Conservation (phyloP, 2,329 filamentous ascomycete genomes). For the Chrysoporthe deuterocubensis region DNA sequence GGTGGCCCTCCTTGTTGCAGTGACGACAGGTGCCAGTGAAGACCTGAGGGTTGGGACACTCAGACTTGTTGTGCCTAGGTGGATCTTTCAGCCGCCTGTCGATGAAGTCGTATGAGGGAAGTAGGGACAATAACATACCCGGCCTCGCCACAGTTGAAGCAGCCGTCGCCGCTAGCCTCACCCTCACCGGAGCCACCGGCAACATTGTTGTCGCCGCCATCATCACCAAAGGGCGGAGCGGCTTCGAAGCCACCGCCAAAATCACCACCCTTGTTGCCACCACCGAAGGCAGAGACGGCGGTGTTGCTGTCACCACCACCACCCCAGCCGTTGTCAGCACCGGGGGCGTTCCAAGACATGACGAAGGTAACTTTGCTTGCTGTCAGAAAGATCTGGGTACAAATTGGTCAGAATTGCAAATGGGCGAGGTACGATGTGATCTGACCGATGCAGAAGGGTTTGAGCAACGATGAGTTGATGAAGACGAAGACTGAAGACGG, state of each 20-base stretch:
- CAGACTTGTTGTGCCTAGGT: slow-evolving; percentile 62
- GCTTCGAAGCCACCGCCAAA: slow-evolving; percentile 3
- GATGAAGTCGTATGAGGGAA: slow-evolving; percentile 16
- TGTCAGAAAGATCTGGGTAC: background rate
- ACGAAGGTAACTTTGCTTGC: background rate
- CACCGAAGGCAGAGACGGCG: background rate
- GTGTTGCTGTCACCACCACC: slow-evolving; percentile 2
- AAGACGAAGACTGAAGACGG: background rate
- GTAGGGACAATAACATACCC: slow-evolving; percentile 42
- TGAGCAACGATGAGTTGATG: background rate
- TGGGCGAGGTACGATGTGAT: background rate
- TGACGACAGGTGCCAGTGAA: slow-evolving; percentile 36
- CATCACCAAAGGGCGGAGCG: slow-evolving; percentile 1
- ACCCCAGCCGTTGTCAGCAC: background rate
- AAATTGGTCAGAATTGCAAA: background rate
- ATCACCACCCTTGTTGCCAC: background rate
- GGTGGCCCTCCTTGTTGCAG: slow-evolving; percentile 55
- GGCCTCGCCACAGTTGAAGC: slow-evolving; percentile 63
- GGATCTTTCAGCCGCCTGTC: slow-evolving; percentile 4
- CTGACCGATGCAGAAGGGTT: background rate
- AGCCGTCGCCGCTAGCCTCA: slow-evolving; percentile 39
- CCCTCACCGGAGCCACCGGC: slow-evolving; percentile 19
- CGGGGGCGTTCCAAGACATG: slow-evolving; percentile 21
- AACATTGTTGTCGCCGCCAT: slow-evolving; percentile 11
- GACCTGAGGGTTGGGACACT: slow-evolving; percentile 62